phyloP scores from a whole-genome alignment of 352 stramenopile genomes.

The Pythium insidiosum region DNA sequence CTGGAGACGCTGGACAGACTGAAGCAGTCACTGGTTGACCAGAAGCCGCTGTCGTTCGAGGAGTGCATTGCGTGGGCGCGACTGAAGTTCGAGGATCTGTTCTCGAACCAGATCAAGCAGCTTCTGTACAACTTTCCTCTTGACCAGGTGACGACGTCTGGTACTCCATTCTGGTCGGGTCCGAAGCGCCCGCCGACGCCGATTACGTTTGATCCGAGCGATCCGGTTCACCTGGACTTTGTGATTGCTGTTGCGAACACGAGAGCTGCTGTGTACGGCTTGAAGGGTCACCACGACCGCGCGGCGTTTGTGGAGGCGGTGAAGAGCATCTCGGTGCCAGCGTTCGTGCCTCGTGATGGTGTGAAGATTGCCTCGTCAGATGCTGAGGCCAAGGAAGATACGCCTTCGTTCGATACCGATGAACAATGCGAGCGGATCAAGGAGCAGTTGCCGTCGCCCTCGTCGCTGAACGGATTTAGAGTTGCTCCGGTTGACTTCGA shows the following conservation, averaged over 20 bases:
- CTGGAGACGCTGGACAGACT: conserved; percentile 93
- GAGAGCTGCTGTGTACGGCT: conserved; percentile 92
- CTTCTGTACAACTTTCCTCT: conserved; percentile 98
- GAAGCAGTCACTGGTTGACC: conserved; percentile 89
- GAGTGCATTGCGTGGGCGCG: conserved; percentile 98
- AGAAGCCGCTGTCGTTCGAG: conserved; percentile 90
- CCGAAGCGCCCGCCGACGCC: conserved; percentile 94
- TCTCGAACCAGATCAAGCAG: conserved; percentile 97
- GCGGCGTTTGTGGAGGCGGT: conserved; percentile 69
- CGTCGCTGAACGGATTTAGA: conserved; percentile 81
- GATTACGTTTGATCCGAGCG: conserved; percentile 87
- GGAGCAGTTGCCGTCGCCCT: conserved; percentile 73
- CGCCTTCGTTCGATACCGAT: conserved; percentile 62
- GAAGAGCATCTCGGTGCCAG: conserved; percentile 85
- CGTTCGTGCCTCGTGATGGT: conserved; percentile 91
- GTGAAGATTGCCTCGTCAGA: conserved; percentile 98
- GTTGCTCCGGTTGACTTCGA: conserved; percentile 97
- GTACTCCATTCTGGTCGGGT: conserved; percentile 98
- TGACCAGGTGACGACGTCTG: conserved; percentile 94
- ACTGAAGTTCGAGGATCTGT: conserved; percentile 97
- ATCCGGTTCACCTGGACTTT: conserved; percentile 94
- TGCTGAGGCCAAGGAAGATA: conserved; percentile 91
- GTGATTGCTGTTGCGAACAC: conserved; percentile 94
- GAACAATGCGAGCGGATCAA: conserved; percentile 69
- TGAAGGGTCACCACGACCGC: conserved; percentile 62